Evolutionary conservation across 495 filamentous ascomycete genomes (phyloP).

Genomic region (Clohesyomyces aquaticus): DNA sequence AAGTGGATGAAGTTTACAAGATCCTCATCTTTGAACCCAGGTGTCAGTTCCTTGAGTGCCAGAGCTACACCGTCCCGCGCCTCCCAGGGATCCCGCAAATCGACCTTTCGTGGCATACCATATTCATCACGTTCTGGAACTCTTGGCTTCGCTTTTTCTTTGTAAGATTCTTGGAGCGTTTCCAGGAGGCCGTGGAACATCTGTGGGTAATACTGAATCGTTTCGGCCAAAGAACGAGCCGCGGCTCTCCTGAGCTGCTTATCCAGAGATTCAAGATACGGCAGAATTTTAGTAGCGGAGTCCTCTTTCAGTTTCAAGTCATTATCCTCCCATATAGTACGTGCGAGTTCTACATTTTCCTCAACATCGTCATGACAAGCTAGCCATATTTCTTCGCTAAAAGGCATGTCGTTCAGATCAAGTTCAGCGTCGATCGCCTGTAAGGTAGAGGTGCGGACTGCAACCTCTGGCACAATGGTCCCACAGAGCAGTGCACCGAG

Average conservation of each 20-base stretch:
- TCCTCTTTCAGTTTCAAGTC: slow-evolving; percentile 71
- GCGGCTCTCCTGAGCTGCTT: slow-evolving; percentile 80
- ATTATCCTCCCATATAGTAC: slow-evolving; percentile 93
- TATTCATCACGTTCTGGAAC: slow-evolving; percentile 83
- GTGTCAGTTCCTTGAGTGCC: slow-evolving; percentile 79
- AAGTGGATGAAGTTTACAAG: slow-evolving; percentile 80
- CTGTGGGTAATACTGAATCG: slow-evolving; percentile 60
- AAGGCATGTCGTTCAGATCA: slow-evolving; percentile 81
- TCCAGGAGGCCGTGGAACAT: slow-evolving; percentile 62
- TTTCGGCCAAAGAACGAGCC: slow-evolving; percentile 77
- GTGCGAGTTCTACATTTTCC: slow-evolving; percentile 82
- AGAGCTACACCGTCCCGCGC: slow-evolving; percentile 82
- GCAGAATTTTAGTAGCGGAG: slow-evolving; percentile 66
- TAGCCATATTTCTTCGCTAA: slow-evolving; percentile 91
- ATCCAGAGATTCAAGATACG: slow-evolving; percentile 78
- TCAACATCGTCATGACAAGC: slow-evolving; percentile 86
- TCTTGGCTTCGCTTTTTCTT: slow-evolving; percentile 76
- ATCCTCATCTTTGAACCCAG: slow-evolving; percentile 65
- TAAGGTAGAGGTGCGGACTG: slow-evolving; percentile 84
- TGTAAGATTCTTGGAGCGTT: slow-evolving; percentile 69
- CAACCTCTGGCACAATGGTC: slow-evolving; percentile 72
- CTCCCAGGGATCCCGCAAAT: slow-evolving; percentile 87
- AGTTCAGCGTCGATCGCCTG: slow-evolving; percentile 89
- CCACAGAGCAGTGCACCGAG: slow-evolving; percentile 72
- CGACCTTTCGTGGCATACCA: slow-evolving; percentile 86